These are phyloP conservation scores for Syzygium malaccense DNA, from an alignment of 441 rosid species.

Conservation along the genomic window DNA sequence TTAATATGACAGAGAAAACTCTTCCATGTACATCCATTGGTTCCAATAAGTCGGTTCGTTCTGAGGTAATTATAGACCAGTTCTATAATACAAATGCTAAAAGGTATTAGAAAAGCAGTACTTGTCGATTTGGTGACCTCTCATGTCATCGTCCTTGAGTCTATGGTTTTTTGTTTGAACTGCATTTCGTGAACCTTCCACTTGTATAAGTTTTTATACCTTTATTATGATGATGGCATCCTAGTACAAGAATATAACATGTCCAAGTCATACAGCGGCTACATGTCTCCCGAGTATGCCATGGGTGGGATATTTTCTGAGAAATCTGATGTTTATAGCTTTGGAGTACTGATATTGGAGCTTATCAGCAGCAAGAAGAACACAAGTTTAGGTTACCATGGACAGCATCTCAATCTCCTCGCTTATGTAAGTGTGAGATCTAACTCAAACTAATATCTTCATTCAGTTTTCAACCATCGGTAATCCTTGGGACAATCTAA, in stretches of 20 bases:
- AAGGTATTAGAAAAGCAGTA: not conserved
- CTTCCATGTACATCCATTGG: not conserved
- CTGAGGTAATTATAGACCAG: not conserved
- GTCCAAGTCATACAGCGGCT: not conserved
- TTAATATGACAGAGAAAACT: not conserved
- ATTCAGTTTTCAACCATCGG: not conserved
- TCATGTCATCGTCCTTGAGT: not conserved
- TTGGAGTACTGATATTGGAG: slow-evolving; percentile 3
- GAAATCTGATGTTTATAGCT: slow-evolving; percentile 9
- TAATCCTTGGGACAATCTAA: not conserved
- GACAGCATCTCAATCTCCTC: not conserved
- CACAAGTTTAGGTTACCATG: not conserved
- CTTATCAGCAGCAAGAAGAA: not conserved
- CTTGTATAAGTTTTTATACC: not conserved
- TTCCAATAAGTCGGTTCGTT: not conserved
- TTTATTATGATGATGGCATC: not conserved
- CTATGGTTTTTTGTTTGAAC: not conserved
- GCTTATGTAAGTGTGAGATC: not conserved
- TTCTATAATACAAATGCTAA: not conserved
- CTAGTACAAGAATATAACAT: not conserved
- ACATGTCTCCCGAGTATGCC: slow-evolving; percentile 10
- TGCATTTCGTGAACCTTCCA: not conserved
- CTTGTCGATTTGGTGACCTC: not conserved
- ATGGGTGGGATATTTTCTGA: slow-evolving; percentile 6
- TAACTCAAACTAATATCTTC: not conserved